A percentile compares a stretch with the other conserved stretches of the same genome.
Evolutionary conservation across 2,329 filamentous ascomycete species (phyloP).

Genomic region (Aureobasidium vineae): DNA sequence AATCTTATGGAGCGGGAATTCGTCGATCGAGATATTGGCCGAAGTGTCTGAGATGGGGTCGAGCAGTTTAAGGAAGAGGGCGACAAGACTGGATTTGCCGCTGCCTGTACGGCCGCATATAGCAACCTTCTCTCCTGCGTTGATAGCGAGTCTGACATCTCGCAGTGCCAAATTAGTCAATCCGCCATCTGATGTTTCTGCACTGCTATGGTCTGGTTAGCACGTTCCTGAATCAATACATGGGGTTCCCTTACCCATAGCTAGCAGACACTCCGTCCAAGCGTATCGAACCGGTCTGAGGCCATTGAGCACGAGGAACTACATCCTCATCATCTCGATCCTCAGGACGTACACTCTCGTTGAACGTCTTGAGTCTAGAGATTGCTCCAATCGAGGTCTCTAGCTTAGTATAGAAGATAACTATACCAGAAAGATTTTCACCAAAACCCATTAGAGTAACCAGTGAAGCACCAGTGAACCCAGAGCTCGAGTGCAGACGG

Average conservation of each 20-base stretch:
- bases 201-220: neutral
- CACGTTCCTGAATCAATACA: too few species aligned
- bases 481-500: conserved; percentile 44
- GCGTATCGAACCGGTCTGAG: neutral
- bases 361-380: conserved; percentile 38
- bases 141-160: conserved; percentile 54
- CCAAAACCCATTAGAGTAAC: conserved; percentile 56
- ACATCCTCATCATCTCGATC: conserved; percentile 46
- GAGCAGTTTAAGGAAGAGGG: conserved; percentile 51
- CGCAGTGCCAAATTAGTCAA: neutral
- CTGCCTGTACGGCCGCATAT: conserved; percentile 57
- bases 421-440: conserved; percentile 50
- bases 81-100: conserved; percentile 53
- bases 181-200: neutral
- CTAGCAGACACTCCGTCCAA: neutral
- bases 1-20: conserved; percentile 49
- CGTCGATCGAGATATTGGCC: conserved; percentile 38
- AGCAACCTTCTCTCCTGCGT: conserved; percentile 48
- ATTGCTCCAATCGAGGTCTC: conserved; percentile 60
- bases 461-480: conserved; percentile 51
- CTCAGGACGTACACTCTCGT: neutral
- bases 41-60: conserved; percentile 36
- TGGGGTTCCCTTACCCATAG: neutral
- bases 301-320: conserved; percentile 55
- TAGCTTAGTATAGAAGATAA: conserved; percentile 56